Conservation (phyloP, 352 stramenopile species). For the Pythium folliculosum region DNA sequence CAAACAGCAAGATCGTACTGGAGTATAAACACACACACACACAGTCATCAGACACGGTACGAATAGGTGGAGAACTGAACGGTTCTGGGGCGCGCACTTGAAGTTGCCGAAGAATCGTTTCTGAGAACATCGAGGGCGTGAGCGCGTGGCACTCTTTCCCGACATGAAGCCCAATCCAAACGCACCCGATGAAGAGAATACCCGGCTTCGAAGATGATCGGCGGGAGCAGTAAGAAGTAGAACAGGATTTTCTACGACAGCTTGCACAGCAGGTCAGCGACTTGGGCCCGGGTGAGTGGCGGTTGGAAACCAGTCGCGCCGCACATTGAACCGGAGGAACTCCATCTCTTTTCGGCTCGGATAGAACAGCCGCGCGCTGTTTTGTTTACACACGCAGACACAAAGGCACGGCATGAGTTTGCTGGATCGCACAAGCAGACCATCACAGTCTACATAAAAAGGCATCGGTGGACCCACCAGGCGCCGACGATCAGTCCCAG, state of each 20-base stretch:
- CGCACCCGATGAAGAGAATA: constrained; percentile 89
- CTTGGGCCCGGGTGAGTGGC: too few species aligned
- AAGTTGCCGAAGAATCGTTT: constrained; percentile 98
- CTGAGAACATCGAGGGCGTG: constrained; percentile 18
- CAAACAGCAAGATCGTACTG: constrained; percentile 94
- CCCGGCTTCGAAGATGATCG: constrained; percentile 98
- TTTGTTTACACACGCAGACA: background rate
- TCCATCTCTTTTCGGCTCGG: constrained; percentile 88
- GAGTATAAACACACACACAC: background rate
- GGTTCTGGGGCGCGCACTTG: constrained; percentile 35
- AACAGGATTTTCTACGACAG: constrained; percentile 92
- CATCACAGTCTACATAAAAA: too few species aligned
- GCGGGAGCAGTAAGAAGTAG: constrained; percentile 96
- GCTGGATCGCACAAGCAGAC: too few species aligned
- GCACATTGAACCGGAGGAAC: constrained; percentile 88
- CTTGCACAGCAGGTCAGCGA: too few species aligned
- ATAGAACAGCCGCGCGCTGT: constrained; percentile 82
- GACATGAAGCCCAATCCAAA: too few species aligned
- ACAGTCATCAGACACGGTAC: background rate
- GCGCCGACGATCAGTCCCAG: constrained; percentile 88
- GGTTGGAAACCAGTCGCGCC: background rate
- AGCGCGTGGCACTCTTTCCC: too few species aligned
- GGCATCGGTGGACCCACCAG: constrained; percentile 37
- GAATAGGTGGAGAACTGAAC: background rate
- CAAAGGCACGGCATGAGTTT: background rate